These are phyloP conservation scores for Dipteronia dyeriana DNA, from an alignment of 345 rosid species.

Conservation along the genomic window DNA sequence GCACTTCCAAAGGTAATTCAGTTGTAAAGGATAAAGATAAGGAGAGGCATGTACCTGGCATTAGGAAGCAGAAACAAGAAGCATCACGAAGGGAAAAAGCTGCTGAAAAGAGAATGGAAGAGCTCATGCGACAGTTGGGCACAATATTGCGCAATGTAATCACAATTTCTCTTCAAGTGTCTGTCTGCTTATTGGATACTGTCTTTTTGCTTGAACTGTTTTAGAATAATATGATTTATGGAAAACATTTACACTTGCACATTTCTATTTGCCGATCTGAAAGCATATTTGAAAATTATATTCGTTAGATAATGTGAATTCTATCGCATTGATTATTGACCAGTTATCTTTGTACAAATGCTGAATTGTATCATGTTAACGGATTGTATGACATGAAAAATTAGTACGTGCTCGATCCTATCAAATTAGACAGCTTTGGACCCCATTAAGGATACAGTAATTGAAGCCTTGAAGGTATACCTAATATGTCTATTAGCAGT, in stretches of 20 bases:
- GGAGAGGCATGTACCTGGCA: slow-evolving; percentile 53
- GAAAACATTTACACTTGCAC: background rate
- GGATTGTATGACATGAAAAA: no score
- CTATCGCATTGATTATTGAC: background rate
- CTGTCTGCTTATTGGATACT: background rate
- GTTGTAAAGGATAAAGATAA: slow-evolving; percentile 50
- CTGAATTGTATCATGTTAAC: no score
- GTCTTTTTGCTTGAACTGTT: background rate
- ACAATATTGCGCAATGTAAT: slow-evolving; percentile 62
- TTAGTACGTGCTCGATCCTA: no score
- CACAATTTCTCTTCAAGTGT: slow-evolving; percentile 9
- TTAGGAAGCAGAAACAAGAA: slow-evolving; percentile 73
- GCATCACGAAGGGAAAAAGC: slow-evolving; percentile 72
- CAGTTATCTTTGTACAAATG: background rate
- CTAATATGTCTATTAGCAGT: no score
- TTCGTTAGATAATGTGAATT: background rate
- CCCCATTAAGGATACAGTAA: no score
- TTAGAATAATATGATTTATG: background rate
- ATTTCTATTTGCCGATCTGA: background rate
- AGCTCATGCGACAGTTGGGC: slow-evolving; percentile 83
- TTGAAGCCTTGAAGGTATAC: no score
- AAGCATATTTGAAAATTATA: background rate
- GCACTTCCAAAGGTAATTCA: slow-evolving; percentile 49
- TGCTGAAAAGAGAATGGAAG: slow-evolving; percentile 91
- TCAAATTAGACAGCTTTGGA: no score